Evolutionary conservation across 257 asterid genomes (phyloP).

Genomic region (Plectranthus barbatus): DNA sequence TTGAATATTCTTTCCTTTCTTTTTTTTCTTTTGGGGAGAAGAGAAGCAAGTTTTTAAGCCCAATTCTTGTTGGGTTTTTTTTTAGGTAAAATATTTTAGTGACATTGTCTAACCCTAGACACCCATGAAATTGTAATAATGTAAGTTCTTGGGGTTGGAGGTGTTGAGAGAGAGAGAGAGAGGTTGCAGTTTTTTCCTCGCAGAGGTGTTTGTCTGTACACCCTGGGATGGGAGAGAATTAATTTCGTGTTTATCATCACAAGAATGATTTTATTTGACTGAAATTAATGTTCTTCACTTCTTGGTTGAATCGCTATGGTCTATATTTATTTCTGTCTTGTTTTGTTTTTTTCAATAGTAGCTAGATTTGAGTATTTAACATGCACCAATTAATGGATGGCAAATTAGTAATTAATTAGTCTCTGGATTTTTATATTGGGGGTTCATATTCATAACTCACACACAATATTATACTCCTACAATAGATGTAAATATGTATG

Average conservation of each 20-base stretch:
- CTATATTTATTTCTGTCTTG: background rate
- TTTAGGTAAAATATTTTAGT: background rate
- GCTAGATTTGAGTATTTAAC: background rate
- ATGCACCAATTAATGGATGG: no score
- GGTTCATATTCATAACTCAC: no score
- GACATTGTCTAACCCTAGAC: conserved; percentile 13
- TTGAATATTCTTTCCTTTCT: background rate
- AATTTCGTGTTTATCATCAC: background rate
- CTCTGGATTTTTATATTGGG: no score
- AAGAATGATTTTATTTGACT: background rate
- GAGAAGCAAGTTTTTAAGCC: background rate
- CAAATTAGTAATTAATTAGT: no score
- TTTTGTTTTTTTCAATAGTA: background rate
- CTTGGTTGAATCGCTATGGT: background rate
- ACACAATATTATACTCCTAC: no score
- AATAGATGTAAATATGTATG: no score
- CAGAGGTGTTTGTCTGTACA: conserved; percentile 21
- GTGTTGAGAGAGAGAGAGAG: conserved; percentile 11
- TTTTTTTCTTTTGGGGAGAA: background rate
- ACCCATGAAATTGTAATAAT: conserved; percentile 15
- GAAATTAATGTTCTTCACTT: background rate
- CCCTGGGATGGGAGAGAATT: conserved; percentile 29
- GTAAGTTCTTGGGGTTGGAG: conserved; percentile 21
- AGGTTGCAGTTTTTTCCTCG: conserved; percentile 27
- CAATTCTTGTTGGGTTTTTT: background rate